Percentiles rank a stretch among this genome's conserved stretches.
These are phyloP conservation scores for Cladophialophora chaetospira DNA, from an alignment of 2,329 filamentous ascomycete genomes.

Conservation along the genomic window DNA sequence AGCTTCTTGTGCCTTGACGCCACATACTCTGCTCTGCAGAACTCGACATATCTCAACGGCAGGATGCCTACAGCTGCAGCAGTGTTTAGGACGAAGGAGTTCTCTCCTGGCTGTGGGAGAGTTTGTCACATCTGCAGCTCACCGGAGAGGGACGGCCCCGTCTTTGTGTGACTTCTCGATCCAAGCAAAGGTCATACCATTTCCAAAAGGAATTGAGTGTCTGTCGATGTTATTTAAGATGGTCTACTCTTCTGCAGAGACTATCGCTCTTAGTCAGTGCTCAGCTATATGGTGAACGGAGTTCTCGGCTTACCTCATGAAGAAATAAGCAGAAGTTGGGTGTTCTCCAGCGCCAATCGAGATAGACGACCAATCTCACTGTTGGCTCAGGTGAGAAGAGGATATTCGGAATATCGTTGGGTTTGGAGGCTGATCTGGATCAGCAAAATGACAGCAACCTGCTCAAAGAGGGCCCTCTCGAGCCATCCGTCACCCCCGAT, in stretches of 20 bases:
- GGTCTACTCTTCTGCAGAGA: too few relatives aligned
- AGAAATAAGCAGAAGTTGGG: neutral
- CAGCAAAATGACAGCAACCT: neutral
- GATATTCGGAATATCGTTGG: too few relatives aligned
- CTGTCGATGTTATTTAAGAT: constrained; percentile 14
- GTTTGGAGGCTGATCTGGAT: neutral
- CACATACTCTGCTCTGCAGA: neutral
- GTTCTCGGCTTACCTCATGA: neutral
- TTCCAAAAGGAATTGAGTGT: neutral
- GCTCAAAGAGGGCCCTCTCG: neutral
- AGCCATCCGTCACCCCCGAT: neutral
- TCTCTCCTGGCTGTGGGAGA: constrained; percentile 23
- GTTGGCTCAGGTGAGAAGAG: neutral
- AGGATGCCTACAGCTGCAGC: constrained; percentile 22
- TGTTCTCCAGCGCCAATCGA: neutral
- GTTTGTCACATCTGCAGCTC: constrained; percentile 24
- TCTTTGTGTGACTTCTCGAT: constrained; percentile 19
- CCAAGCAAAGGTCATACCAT: constrained; percentile 7
- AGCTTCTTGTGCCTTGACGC: neutral
- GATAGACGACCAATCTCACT: neutral
- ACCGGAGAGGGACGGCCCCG: constrained; percentile 20
- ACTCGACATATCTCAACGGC: constrained; percentile 19
- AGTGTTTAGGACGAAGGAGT: constrained; percentile 13
- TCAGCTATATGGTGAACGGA: neutral
- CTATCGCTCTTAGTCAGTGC: neutral